Percentiles rank a stretch among this genome's conserved stretches.
Evolutionary conservation across 2,329 filamentous ascomycete genomes (phyloP).

Genomic region (Colletotrichum aenigma): DNA sequence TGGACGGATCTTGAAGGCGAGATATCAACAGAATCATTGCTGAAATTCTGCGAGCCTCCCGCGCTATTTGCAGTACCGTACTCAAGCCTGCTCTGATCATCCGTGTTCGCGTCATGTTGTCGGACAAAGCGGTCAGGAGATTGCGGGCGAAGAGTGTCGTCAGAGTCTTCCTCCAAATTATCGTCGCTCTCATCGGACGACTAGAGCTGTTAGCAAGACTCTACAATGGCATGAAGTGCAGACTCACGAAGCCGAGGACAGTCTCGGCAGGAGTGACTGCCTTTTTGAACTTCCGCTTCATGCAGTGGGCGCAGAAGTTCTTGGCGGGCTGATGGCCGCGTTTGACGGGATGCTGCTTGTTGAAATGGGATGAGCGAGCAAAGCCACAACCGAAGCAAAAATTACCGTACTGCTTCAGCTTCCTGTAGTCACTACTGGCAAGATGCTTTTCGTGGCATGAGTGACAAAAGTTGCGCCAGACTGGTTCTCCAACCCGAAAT

Average conservation of each 20-base stretch:
- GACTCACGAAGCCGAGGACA: neutral
- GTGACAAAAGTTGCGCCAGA: slow-evolving; percentile 20
- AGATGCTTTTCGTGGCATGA: slow-evolving; percentile 14
- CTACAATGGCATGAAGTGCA: too few species aligned
- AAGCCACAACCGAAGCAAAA: slow-evolving; percentile 40
- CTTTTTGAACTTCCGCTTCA: slow-evolving; percentile 20
- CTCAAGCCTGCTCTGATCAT: neutral
- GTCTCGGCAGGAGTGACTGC: slow-evolving; percentile 2
- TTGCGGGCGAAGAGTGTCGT: neutral
- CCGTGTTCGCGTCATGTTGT: too few species aligned
- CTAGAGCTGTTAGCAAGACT: neutral
- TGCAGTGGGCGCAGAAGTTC: slow-evolving; percentile 40
- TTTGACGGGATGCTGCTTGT: slow-evolving; percentile 34
- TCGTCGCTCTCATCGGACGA: slow-evolving; percentile 12
- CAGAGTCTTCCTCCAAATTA: neutral
- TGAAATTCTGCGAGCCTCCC: neutral
- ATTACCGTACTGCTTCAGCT: neutral
- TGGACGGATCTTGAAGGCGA: neutral
- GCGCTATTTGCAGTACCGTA: neutral
- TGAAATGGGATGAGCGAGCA: slow-evolving; percentile 37
- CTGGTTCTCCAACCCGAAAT: neutral
- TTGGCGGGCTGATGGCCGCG: slow-evolving; percentile 25
- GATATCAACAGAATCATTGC: neutral
- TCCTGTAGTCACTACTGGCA: neutral
- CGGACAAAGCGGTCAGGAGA: neutral